Percentiles rank a stretch among this genome's conserved stretches.
These are phyloP conservation scores for Hortaea werneckii DNA, from an alignment of 2,329 filamentous ascomycete species.

Conservation along the genomic window DNA sequence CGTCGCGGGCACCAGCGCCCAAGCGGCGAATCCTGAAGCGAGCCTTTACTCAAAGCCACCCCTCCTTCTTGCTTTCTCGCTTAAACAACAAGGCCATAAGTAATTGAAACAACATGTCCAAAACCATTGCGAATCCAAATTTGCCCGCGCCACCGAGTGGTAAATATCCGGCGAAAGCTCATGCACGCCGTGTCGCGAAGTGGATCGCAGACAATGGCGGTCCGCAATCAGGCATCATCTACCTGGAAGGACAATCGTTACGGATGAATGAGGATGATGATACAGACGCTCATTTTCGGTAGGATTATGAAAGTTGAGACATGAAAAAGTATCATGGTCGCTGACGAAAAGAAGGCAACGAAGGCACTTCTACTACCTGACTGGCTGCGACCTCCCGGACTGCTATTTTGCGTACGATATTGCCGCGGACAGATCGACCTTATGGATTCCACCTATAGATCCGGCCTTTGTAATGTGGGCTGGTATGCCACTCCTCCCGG, in stretches of 20 bases:
- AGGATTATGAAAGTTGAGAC: constrained; percentile 10
- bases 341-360: constrained; percentile 12
- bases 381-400: constrained; percentile 74
- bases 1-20: no score
- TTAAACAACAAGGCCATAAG: no score
- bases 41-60: no score
- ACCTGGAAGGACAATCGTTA: constrained; percentile 76
- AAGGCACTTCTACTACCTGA: constrained; percentile 89
- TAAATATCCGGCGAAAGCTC: constrained; percentile 74
- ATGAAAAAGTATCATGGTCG: background rate
- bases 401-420: constrained; percentile 78
- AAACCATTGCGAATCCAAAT: constrained; percentile 25
- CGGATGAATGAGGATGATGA: constrained; percentile 80
- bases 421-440: constrained; percentile 58
- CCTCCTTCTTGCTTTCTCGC: no score
- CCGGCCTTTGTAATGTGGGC: constrained; percentile 90
- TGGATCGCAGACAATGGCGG: constrained; percentile 59
- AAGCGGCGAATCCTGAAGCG: no score
- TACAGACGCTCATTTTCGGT: constrained; percentile 71
- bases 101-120: background rate
- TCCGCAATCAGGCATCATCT: constrained; percentile 62
- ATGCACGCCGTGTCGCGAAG: constrained; percentile 73
- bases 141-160: constrained; percentile 29
- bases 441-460: constrained; percentile 87
- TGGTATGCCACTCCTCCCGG: constrained; percentile 69